Base-by-base conservation (phyloP, 2,329 filamentous ascomycete genomes). In the Ophiostoma himal-ulmi region DNA sequence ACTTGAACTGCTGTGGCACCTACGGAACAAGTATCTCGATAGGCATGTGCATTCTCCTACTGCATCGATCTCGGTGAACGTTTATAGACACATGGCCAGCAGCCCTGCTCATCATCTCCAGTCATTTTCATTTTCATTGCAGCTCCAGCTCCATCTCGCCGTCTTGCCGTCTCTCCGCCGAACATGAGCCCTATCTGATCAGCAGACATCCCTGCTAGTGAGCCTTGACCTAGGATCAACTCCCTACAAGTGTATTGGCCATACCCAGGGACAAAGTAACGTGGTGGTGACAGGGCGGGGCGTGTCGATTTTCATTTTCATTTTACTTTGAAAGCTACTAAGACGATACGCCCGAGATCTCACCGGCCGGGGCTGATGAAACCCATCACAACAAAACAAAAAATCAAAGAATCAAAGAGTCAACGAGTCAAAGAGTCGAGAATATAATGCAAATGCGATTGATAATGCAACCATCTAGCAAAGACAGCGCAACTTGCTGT, bases 261-360 rank as follows among this genome's bases (percentile, higher is more conserved):
- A 48, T 48, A n/a, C 44, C 13, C 52, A 14, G 52, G n/a, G 52
- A 57, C 52, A 57, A 57, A 26, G 52, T 57, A 57, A 57, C 52
- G 52, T 57, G 52, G 52, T 26, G 52, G 52, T 57, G 52, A 57
- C 52, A 57, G 52, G n/a, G 52, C 52, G 52, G 52, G 52, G 52
- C 8, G 52, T 26, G n/a, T 57, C 52, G 52, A 26, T 57, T 57
- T 44, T 44, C n/a, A 57, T 26, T 26, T 54, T 44, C 11, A 10
- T 44, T 44, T 17, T 17, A 44, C 39, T 11, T 44, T 48, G 44
- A 48, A 20, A 48, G 17, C 10, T 39, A 39, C 30, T 30, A 30
- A 30, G 30, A 48, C 20, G 44, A 48, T 48, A 48, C 44, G 44
- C 44, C 44, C 44, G 44, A 48, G 44, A 48, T 20, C 44, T 48